Evolutionary conservation across 2,329 filamentous ascomycete species (phyloP).

Genomic region (Calonectria montana): DNA sequence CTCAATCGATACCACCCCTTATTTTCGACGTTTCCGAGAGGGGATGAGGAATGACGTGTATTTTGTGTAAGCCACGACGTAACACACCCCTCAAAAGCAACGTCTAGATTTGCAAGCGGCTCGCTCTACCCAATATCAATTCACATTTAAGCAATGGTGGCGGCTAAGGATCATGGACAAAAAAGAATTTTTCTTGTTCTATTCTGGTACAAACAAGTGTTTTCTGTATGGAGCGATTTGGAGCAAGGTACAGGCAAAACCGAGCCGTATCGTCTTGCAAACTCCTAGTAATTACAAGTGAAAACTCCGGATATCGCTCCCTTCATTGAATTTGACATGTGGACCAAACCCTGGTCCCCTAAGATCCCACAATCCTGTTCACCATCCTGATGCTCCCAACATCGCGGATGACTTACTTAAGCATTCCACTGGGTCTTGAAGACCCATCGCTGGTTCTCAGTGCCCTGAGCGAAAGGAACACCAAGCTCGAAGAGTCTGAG

Average conservation of each 20-base stretch:
- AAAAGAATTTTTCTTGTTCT: background rate
- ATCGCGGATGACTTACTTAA: conserved; percentile 30
- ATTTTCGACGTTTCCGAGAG: background rate
- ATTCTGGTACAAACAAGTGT: background rate
- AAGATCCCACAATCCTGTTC: conserved; percentile 27
- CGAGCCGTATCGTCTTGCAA: conserved; percentile 24
- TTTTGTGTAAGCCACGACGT: background rate
- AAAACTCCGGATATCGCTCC: conserved; percentile 45
- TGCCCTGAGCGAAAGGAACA: conserved; percentile 82
- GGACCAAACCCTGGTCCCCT: conserved; percentile 31
- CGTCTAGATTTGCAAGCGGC: background rate
- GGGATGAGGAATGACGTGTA: background rate
- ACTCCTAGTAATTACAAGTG: conserved; percentile 36
- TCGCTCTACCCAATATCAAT: too few relatives aligned
- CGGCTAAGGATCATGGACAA: background rate
- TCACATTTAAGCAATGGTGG: background rate
- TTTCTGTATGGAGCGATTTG: background rate
- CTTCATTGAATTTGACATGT: conserved; percentile 30
- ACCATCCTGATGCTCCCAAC: background rate
- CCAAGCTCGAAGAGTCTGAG: conserved; percentile 92
- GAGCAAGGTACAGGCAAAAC: conserved; percentile 8
- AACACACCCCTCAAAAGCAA: background rate
- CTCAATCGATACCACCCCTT: conserved; percentile 11
- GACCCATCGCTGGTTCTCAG: conserved; percentile 65
- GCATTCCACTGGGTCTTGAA: conserved; percentile 69